A percentile compares a stretch with the other conserved stretches of the same genome.
Evolutionary conservation across 345 rosid genomes (phyloP).

Genomic region (Melastoma malabathricum): DNA sequence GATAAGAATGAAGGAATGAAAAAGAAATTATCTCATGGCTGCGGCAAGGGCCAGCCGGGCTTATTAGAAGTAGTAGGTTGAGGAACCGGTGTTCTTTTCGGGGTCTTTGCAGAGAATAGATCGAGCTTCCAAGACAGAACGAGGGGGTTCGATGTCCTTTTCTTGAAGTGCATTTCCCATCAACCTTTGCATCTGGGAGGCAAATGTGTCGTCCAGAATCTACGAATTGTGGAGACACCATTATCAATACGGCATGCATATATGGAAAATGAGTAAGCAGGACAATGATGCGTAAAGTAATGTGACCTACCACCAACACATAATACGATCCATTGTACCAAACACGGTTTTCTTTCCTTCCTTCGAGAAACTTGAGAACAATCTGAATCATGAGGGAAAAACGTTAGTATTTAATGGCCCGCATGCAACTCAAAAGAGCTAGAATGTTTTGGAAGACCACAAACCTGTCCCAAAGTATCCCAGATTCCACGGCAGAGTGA

Average conservation of each 20-base stretch:
- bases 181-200: slow-evolving; percentile 87
- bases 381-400: slow-evolving; percentile 18
- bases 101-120: slow-evolving; percentile 87
- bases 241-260: neutral
- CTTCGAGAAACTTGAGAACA: slow-evolving; percentile 85
- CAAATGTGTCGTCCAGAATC: slow-evolving; percentile 87
- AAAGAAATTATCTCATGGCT: neutral
- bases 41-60: neutral
- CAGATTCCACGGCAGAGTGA: slow-evolving; percentile 80
- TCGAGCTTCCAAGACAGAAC: slow-evolving; percentile 87
- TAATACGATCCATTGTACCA: slow-evolving; percentile 89
- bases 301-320: slow-evolving; percentile 72
- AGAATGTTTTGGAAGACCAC: neutral
- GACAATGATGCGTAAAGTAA: no score
- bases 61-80: slow-evolving; percentile 57
- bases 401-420: neutral
- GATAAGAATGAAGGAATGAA: slow-evolving; percentile 1
- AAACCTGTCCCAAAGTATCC: slow-evolving; percentile 95
- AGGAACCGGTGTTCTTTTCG: slow-evolving; percentile 41
- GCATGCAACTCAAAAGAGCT: neutral
- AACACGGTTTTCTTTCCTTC: slow-evolving; percentile 82
- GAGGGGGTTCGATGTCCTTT: slow-evolving; percentile 80
- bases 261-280: neutral
- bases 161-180: slow-evolving; percentile 83
- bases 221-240: slow-evolving; percentile 10